Base-by-base conservation (phyloP, 208 protist species). In the Trypanosoma platydactyli region DNA sequence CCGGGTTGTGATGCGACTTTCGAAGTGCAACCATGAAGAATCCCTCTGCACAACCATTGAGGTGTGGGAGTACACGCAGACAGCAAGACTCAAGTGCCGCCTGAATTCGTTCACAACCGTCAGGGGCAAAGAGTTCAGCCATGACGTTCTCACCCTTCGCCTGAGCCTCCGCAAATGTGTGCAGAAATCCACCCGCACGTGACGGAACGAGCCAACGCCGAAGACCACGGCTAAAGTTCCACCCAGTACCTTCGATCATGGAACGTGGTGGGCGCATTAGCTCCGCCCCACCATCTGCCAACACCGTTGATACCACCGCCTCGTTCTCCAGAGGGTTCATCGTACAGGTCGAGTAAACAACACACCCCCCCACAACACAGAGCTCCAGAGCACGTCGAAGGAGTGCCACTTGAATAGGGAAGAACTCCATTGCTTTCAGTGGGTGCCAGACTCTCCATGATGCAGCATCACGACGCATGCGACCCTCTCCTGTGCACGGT, bases 301-400 rank as follows among this genome's bases (percentile, higher is more conserved):
- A 51, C 46, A 92, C 76, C 20, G 89, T 74, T 20, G 88, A 81
- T 27, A 99, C 84, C 5, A 98, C 95, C 6, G 95, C 95, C 80
- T 98, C 97, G 65, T 98, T 95, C 79, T 99, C 97, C 33, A 98
- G 65, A n/a, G 97, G 97, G 68, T 98, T 98, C 16, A 98, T 68
- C 9, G 92, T 97, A 74, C 97, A 99, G 15, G 97, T 99, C 4
- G 91, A 89, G 79, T 99, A 99, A 12, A 98, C 94, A 2, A 98
- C 71, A 20, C 60, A 60, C 40, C 97, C 97, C 12, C 91, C 88
- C 9, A 61, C 56, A n/a, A 52, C 59, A 64, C 85, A 89, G 6
- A 92, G 66, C 12, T 68, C 68, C 24, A 95, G 49, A 15, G 85
- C 94, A 5, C 71, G 84, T 5, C 64, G 64, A n/a, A 95, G 79